These are phyloP conservation scores for Fragilariopsis cylindrus DNA, from an alignment of 108 stramenopile genomes.

Conservation along the genomic window DNA sequence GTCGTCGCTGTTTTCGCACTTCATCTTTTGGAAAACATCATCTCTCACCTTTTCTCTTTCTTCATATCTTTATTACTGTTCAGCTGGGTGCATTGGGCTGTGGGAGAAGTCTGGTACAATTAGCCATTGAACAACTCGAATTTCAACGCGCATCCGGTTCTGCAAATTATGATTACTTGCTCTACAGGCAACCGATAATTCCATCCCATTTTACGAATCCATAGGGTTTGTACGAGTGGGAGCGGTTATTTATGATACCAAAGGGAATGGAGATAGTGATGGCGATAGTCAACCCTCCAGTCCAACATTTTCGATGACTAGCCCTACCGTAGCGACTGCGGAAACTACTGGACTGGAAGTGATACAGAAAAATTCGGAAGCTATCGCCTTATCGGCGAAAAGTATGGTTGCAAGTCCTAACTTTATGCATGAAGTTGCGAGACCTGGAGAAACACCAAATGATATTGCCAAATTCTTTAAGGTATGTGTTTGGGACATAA, in stretches of 20 bases:
- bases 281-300: slow-evolving; percentile 9
- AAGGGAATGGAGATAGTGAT: slow-evolving; percentile 5
- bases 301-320: background rate
- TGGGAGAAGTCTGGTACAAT: slow-evolving; percentile 69
- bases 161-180: slow-evolving; percentile 86
- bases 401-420: slow-evolving; percentile 59
- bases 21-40: too few relatives aligned
- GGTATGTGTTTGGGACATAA: slow-evolving; percentile 76
- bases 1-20: too few relatives aligned
- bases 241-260: slow-evolving; percentile 43
- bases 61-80: too few relatives aligned
- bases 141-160: slow-evolving; percentile 45
- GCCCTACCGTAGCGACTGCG: background rate
- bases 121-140: slow-evolving; percentile 84
- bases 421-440: slow-evolving; percentile 40
- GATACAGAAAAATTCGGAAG: slow-evolving; percentile 28
- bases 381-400: slow-evolving; percentile 18
- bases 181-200: slow-evolving; percentile 89
- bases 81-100: slow-evolving; percentile 72
- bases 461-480: slow-evolving; percentile 67
- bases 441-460: slow-evolving; percentile 57
- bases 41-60: too few relatives aligned
- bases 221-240: slow-evolving; percentile 89
- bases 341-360: slow-evolving; percentile 23
- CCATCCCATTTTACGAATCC: slow-evolving; percentile 89